These are phyloP conservation scores for Cornus suecica DNA, from an alignment of 148 eudicot genomes.

Conservation along the genomic window DNA sequence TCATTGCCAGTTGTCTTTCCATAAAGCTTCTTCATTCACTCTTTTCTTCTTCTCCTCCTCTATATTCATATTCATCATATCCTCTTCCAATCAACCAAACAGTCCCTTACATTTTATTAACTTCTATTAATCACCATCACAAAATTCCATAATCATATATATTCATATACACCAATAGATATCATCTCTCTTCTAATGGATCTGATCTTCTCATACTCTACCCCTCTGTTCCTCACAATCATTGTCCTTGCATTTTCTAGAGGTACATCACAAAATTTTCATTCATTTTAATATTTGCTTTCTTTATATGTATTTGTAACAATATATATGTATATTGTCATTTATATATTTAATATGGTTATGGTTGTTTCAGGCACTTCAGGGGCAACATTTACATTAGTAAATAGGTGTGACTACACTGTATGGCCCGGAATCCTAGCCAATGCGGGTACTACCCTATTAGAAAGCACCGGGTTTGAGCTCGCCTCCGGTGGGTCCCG, in stretches of 20 bases:
- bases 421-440: slow-evolving; percentile 66
- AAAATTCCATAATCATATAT: neutral
- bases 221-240: slow-evolving; percentile 11
- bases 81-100: neutral
- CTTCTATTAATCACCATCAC: slow-evolving; percentile 3
- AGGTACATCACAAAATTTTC: slow-evolving; percentile 6
- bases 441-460: slow-evolving; percentile 38
- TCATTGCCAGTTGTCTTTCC: neutral
- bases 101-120: neutral
- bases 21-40: neutral
- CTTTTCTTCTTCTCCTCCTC: neutral
- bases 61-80: neutral
- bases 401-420: slow-evolving; percentile 46
- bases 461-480: slow-evolving; percentile 56
- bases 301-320: neutral
- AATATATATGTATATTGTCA: neutral
- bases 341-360: neutral
- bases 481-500: slow-evolving; percentile 34
- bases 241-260: slow-evolving; percentile 19
- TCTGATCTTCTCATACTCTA: slow-evolving; percentile 9
- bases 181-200: slow-evolving; percentile 1
- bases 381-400: slow-evolving; percentile 45
- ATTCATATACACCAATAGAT: neutral
- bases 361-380: slow-evolving; percentile 20
- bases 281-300: neutral